A percentile compares a stretch with the other conserved stretches of the same genome.
phyloP scores from a whole-genome alignment of 2,329 filamentous ascomycete genomes.

The Stagonosporopsis vannaccii region DNA sequence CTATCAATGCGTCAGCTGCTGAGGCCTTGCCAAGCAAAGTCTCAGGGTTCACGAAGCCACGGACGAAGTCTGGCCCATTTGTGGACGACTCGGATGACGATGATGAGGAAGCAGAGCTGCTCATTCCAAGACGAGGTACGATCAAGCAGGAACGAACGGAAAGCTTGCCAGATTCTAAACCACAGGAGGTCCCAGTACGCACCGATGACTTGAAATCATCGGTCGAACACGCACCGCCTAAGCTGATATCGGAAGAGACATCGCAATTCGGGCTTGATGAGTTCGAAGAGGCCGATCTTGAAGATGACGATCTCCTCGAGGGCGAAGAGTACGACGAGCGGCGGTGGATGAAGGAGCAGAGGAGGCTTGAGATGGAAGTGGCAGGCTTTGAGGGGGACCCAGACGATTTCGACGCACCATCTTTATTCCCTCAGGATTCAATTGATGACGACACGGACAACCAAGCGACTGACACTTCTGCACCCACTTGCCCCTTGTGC shows the following conservation, averaged over 20 bases:
- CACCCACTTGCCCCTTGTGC: constrained; percentile 77
- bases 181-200: constrained; percentile 22
- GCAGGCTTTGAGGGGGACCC: constrained; percentile 45
- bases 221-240: constrained; percentile 21
- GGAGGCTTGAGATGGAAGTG: constrained; percentile 60
- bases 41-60: constrained; percentile 26
- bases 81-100: constrained; percentile 73
- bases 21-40: constrained; percentile 8
- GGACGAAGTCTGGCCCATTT: constrained; percentile 66
- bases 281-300: constrained; percentile 63
- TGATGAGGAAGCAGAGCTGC: constrained; percentile 27
- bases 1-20: constrained; percentile 6
- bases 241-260: constrained; percentile 58
- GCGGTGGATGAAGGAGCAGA: constrained; percentile 78
- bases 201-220: constrained; percentile 18
- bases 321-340: constrained; percentile 60
- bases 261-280: constrained; percentile 56
- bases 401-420: constrained; percentile 62
- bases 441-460: constrained; percentile 12
- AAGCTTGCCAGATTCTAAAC: constrained; percentile 30
- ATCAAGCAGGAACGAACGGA: constrained; percentile 20
- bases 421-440: constrained; percentile 40
- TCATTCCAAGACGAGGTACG: constrained; percentile 32
- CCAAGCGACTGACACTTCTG: constrained; percentile 26
- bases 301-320: constrained; percentile 66